Conservation (phyloP, 1,139 yeast species). For the Hyphopichia buzzinii region DNA sequence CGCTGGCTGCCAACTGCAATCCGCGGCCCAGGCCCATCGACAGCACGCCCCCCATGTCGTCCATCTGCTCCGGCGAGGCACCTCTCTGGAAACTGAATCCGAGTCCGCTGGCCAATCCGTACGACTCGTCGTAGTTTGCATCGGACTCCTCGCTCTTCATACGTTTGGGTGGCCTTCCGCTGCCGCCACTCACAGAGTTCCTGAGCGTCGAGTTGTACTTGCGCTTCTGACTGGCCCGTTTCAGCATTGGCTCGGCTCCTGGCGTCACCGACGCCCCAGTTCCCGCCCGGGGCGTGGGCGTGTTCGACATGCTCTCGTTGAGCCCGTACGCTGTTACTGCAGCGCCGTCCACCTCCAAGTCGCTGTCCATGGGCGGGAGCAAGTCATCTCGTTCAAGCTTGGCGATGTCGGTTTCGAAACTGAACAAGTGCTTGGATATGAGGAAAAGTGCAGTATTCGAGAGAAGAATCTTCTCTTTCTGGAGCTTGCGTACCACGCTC, state of each 20-base stretch:
- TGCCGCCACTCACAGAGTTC: constrained; percentile 12
- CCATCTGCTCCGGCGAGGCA: not conserved
- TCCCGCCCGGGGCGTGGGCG: constrained; percentile 31
- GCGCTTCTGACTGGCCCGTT: constrained; percentile 27
- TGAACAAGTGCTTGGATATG: constrained; percentile 69
- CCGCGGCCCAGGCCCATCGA: constrained; percentile 4
- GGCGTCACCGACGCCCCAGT: constrained; percentile 15
- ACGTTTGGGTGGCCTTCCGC: constrained; percentile 26
- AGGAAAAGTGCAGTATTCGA: constrained; percentile 82
- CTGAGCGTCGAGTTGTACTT: constrained; percentile 19
- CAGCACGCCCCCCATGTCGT: constrained; percentile 7
- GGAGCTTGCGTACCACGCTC: constrained; percentile 57
- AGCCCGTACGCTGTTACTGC: constrained; percentile 15
- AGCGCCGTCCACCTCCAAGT: constrained; percentile 17
- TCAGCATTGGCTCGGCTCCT: constrained; percentile 15
- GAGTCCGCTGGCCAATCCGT: not conserved
- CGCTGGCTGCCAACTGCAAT: constrained; percentile 2
- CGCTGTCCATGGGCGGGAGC: constrained; percentile 53
- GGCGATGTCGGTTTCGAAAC: constrained; percentile 73
- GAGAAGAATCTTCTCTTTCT: constrained; percentile 72
- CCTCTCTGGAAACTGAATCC: not conserved
- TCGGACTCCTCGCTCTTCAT: constrained; percentile 23
- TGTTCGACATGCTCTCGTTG: constrained; percentile 26
- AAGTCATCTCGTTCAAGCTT: constrained; percentile 78
- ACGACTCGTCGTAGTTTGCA: constrained; percentile 10